A percentile compares a stretch with the other conserved stretches of the same genome.
Evolutionary conservation across 768 basidiomycete species (phyloP).

Genomic region (Russula griseocarnosa): DNA sequence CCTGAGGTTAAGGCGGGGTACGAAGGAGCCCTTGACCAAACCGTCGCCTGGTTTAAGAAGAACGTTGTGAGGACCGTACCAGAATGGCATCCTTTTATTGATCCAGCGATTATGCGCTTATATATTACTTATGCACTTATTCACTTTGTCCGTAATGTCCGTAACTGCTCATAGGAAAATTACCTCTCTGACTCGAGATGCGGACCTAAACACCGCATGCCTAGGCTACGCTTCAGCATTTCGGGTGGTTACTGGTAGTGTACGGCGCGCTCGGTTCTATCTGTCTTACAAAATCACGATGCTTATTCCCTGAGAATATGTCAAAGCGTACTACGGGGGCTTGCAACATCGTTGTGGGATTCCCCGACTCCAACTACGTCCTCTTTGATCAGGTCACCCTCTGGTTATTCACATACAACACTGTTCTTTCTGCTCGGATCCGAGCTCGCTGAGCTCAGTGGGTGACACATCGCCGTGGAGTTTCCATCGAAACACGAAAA

Average conservation of each 20-base stretch:
- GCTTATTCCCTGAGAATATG: too few relatives aligned
- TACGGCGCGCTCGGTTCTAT: neutral
- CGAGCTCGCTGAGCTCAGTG: neutral
- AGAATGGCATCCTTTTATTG: neutral
- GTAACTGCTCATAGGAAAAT: neutral
- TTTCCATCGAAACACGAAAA: constrained; percentile 2
- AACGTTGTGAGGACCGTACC: constrained; percentile 34
- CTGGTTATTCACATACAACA: neutral
- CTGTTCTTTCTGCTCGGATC: neutral
- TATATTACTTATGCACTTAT: neutral
- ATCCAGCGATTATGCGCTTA: neutral
- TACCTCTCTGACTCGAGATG: neutral
- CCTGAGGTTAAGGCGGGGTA: constrained; percentile 45
- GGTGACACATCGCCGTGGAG: too few relatives aligned
- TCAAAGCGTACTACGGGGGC: too few relatives aligned
- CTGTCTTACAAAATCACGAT: too few relatives aligned
- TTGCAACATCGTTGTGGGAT: too few relatives aligned
- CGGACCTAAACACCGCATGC: neutral
- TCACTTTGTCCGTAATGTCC: neutral
- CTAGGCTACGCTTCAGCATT: neutral
- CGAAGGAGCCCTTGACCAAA: constrained; percentile 43
- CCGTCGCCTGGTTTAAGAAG: constrained; percentile 42
- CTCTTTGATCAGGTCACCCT: neutral
- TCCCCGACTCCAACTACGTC: neutral
- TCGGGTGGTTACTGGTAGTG: neutral